These are phyloP conservation scores for Fusarium napiforme DNA, from an alignment of 2,329 filamentous ascomycete species.

Conservation along the genomic window DNA sequence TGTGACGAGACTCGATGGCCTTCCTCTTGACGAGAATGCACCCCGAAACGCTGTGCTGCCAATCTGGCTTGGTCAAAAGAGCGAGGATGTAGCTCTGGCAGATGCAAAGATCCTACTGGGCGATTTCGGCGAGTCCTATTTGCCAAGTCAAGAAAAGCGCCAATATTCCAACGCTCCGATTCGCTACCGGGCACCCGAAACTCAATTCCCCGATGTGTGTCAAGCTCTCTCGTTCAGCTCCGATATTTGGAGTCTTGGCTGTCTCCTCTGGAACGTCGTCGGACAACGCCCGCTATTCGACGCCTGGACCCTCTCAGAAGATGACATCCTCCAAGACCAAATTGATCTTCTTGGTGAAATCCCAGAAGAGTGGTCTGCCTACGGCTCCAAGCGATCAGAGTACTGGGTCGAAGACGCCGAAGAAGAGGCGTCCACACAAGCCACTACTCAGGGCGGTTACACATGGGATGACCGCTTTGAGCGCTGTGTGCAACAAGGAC, in stretches of 20 bases:
- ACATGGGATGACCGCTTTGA: slow-evolving; percentile 33
- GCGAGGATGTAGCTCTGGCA: slow-evolving; percentile 26
- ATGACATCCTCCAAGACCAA: slow-evolving; percentile 35
- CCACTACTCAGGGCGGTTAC: not conserved
- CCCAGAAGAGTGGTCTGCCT: slow-evolving; percentile 33
- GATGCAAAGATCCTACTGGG: slow-evolving; percentile 36
- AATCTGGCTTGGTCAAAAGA: slow-evolving; percentile 36
- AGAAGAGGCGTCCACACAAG: slow-evolving; percentile 5
- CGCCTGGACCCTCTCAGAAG: slow-evolving; percentile 33
- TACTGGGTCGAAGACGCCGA: slow-evolving; percentile 29
- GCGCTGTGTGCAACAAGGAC: slow-evolving; percentile 31
- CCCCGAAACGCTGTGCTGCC: slow-evolving; percentile 33
- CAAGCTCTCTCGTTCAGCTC: slow-evolving; percentile 33
- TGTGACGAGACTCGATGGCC: slow-evolving; percentile 35
- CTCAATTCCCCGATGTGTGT: slow-evolving; percentile 32
- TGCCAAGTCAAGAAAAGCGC: slow-evolving; percentile 23
- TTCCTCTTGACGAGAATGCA: slow-evolving; percentile 32
- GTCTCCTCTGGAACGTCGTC: slow-evolving; percentile 36
- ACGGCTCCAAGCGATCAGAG: slow-evolving; percentile 20
- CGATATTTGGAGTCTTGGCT: slow-evolving; percentile 40
- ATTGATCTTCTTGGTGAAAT: slow-evolving; percentile 35
- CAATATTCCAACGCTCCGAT: slow-evolving; percentile 37
- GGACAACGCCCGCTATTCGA: slow-evolving; percentile 38
- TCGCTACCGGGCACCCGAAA: slow-evolving; percentile 34
- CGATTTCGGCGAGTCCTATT: slow-evolving; percentile 39